Evolutionary conservation across 768 basidiomycete genomes (phyloP).

Genomic region (Serendipita sp.): DNA sequence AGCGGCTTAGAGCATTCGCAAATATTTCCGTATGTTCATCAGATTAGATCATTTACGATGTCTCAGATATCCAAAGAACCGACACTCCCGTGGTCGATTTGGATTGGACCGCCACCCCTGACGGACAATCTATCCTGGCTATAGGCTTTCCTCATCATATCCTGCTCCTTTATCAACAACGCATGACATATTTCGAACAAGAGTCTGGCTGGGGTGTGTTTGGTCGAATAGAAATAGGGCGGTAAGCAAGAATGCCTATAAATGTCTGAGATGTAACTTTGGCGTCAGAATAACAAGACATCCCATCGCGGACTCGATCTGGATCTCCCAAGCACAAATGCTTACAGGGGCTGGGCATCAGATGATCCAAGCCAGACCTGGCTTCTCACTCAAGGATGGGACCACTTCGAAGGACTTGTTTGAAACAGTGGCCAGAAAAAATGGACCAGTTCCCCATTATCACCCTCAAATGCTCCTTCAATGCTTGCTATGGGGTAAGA

Average conservation of each 20-base stretch:
- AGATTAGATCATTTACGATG: neutral
- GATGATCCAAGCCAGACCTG: slow-evolving; percentile 48
- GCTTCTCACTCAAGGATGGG: slow-evolving; percentile 12
- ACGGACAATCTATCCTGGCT: slow-evolving; percentile 78
- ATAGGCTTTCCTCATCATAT: slow-evolving; percentile 69
- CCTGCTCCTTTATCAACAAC: slow-evolving; percentile 80
- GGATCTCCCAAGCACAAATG: slow-evolving; percentile 71
- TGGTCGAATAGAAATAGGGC: slow-evolving; percentile 48
- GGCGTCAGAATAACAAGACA: slow-evolving; percentile 49
- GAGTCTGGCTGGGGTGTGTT: slow-evolving; percentile 65
- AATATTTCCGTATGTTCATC: slow-evolving; percentile 35
- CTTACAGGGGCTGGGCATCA: slow-evolving; percentile 72
- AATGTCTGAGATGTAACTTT: slow-evolving; percentile 5
- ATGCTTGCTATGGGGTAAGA: slow-evolving; percentile 79
- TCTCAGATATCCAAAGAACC: neutral
- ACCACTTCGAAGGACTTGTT: slow-evolving; percentile 40
- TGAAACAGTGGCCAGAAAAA: slow-evolving; percentile 63
- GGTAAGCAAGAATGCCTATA: slow-evolving; percentile 27
- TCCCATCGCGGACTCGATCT: slow-evolving; percentile 77
- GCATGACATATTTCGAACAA: slow-evolving; percentile 80
- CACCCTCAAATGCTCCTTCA: slow-evolving; percentile 89
- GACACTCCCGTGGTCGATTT: slow-evolving; percentile 57
- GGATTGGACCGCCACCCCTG: slow-evolving; percentile 87
- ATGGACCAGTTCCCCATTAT: slow-evolving; percentile 79
- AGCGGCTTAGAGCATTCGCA: slow-evolving; percentile 68